Percentiles rank a stretch among this genome's conserved stretches.
These are phyloP conservation scores for Steccherinum ochraceum DNA, from an alignment of 768 basidiomycete genomes.

Conservation along the genomic window DNA sequence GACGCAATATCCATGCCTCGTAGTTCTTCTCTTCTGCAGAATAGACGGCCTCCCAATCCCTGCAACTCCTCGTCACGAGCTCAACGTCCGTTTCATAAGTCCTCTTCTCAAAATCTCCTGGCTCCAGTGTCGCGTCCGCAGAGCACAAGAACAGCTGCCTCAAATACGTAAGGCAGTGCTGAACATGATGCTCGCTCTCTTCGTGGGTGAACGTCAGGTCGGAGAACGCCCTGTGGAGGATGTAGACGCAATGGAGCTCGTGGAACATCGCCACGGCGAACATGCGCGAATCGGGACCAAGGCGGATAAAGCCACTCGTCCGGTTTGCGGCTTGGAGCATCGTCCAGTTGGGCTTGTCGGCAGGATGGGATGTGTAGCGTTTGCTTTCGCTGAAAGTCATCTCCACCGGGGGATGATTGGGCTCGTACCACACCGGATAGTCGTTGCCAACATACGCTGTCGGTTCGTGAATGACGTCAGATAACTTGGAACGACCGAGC, in stretches of 20 bases:
- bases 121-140: conserved; percentile 26
- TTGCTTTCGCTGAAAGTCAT: too few relatives aligned
- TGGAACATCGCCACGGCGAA: conserved; percentile 33
- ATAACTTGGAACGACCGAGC: too few relatives aligned
- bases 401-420: too few relatives aligned
- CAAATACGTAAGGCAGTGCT: conserved; percentile 29
- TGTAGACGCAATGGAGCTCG: conserved; percentile 30
- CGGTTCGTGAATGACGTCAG: too few relatives aligned
- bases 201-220: not conserved
- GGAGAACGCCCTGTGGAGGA: conserved; percentile 13
- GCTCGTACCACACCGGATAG: too few relatives aligned
- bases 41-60: conserved; percentile 22
- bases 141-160: conserved; percentile 25
- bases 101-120: conserved; percentile 12
- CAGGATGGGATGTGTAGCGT: too few relatives aligned
- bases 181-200: conserved; percentile 4
- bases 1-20: too few relatives aligned
- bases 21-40: too few relatives aligned
- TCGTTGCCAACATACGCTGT: too few relatives aligned
- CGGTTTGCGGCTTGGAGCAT: too few relatives aligned
- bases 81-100: conserved; percentile 10
- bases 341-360: too few relatives aligned
- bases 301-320: too few relatives aligned
- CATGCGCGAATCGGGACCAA: conserved; percentile 24
- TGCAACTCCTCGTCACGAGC: conserved; percentile 19